These are phyloP conservation scores for Lactarius psammicola DNA, from an alignment of 768 basidiomycete genomes.

Conservation along the genomic window DNA sequence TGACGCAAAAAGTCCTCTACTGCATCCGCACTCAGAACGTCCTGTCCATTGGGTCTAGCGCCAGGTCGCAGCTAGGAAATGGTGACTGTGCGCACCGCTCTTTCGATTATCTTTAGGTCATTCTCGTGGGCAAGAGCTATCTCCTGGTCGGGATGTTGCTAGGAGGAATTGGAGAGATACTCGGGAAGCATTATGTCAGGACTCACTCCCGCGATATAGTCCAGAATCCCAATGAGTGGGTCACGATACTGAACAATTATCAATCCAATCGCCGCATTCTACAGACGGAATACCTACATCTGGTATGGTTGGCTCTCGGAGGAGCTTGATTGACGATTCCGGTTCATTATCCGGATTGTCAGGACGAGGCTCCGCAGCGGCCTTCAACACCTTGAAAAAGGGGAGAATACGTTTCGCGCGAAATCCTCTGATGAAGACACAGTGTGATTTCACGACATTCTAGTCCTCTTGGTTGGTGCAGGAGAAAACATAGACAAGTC, in stretches of 20 bases:
- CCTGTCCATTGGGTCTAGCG: constrained; percentile 1
- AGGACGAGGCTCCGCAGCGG: constrained; percentile 8
- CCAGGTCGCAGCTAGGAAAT: not conserved
- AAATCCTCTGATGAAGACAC: constrained; percentile 20
- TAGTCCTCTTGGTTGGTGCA: not conserved
- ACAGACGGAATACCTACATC: not conserved
- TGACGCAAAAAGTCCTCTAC: constrained; percentile 6
- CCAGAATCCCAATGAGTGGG: constrained; percentile 12
- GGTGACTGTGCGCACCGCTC: constrained; percentile 6
- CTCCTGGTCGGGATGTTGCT: constrained; percentile 8
- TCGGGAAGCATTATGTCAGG: not conserved
- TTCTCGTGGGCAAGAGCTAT: constrained; percentile 19
- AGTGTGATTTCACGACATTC: constrained; percentile 1
- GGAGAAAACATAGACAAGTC: not conserved
- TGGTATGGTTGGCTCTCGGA: not conserved
- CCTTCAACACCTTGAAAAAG: constrained; percentile 2
- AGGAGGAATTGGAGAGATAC: not conserved
- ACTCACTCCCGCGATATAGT: constrained; percentile 20
- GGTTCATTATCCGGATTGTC: not conserved
- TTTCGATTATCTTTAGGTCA: constrained; percentile 10
- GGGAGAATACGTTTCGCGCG: constrained; percentile 14
- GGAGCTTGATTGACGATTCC: not conserved
- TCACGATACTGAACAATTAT: constrained; percentile 3
- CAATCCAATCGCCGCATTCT: not conserved
- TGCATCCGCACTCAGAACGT: constrained; percentile 6